Conservation (phyloP, 495 filamentous ascomycete species). For the Penicillium pancosmium region DNA sequence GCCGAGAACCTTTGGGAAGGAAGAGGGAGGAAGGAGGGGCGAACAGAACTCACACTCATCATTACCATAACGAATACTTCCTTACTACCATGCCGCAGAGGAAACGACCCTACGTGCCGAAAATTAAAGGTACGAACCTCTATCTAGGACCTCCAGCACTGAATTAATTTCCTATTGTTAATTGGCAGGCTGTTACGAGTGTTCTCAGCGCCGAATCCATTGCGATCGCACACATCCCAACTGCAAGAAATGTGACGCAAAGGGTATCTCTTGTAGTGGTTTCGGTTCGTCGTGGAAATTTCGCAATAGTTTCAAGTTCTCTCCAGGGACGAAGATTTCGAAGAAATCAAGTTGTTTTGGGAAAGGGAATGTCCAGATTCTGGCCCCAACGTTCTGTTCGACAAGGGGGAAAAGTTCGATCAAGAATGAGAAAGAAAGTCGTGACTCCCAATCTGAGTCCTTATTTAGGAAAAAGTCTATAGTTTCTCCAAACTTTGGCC, state of each 20-base stretch:
- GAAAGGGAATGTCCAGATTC: not conserved
- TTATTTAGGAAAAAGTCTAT: not conserved
- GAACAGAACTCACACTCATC: not conserved
- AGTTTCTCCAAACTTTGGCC: not conserved
- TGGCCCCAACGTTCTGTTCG: not conserved
- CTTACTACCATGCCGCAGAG: not conserved
- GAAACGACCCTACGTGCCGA: not conserved
- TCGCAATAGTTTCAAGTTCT: not conserved
- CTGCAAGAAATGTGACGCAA: not conserved
- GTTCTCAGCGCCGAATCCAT: slow-evolving; percentile 1
- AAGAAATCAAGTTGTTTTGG: not conserved
- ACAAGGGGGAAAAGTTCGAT: not conserved
- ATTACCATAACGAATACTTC: not conserved
- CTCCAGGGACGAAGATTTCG: not conserved
- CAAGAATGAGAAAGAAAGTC: not conserved
- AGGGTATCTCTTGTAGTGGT: not conserved
- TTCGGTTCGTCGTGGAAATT: not conserved
- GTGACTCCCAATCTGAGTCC: not conserved
- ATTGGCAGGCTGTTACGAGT: not conserved
- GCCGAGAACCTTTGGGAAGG: not conserved
- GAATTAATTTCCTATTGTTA: not conserved
- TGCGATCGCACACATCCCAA: not conserved
- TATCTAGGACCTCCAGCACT: not conserved
- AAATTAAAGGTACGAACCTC: not conserved
- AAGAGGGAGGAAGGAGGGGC: not conserved